phyloP scores from a whole-genome alignment of 768 basidiomycete species.

The Leccinum subgranulosum region DNA sequence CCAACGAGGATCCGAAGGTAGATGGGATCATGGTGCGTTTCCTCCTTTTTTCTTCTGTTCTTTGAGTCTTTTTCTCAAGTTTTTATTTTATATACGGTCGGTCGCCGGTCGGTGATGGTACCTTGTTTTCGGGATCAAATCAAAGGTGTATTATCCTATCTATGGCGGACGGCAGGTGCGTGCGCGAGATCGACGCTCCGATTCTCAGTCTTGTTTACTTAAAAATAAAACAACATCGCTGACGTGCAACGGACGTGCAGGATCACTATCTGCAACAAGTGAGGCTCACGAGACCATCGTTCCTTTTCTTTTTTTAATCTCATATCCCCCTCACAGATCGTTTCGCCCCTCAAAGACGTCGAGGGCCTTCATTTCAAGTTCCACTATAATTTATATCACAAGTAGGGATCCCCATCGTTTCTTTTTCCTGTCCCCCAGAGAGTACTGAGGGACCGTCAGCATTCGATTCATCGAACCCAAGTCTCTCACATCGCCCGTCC shows the following conservation, averaged over 20 bases:
- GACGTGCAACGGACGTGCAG: constrained; percentile 34
- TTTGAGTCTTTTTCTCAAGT: neutral
- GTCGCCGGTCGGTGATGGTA: neutral
- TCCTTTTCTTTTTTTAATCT: neutral
- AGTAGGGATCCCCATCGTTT: constrained; percentile 47
- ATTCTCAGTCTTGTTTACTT: neutral
- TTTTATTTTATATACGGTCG: neutral
- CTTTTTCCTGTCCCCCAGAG: neutral
- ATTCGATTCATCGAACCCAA: constrained; percentile 88
- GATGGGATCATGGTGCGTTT: constrained; percentile 90
- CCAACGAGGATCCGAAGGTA: constrained; percentile 81
- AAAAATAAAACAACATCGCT: neutral
- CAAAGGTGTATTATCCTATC: constrained; percentile 92
- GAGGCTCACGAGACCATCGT: constrained; percentile 1
- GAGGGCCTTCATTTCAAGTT: constrained; percentile 97
- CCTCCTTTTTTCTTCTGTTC: neutral
- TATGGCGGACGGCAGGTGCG: constrained; percentile 85
- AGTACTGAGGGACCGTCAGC: constrained; percentile 40
- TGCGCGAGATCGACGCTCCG: neutral
- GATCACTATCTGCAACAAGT: constrained; percentile 98
- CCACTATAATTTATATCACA: constrained; percentile 92
- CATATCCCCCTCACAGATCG: constrained; percentile 50
- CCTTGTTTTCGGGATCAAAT: neutral
- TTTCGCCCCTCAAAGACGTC: constrained; percentile 95
- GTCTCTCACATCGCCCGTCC: constrained; percentile 53